These are phyloP conservation scores for barley (Hordeum vulgare) DNA, from an alignment of 176 grass and related monocot species.

Conservation along the genomic window DNA sequence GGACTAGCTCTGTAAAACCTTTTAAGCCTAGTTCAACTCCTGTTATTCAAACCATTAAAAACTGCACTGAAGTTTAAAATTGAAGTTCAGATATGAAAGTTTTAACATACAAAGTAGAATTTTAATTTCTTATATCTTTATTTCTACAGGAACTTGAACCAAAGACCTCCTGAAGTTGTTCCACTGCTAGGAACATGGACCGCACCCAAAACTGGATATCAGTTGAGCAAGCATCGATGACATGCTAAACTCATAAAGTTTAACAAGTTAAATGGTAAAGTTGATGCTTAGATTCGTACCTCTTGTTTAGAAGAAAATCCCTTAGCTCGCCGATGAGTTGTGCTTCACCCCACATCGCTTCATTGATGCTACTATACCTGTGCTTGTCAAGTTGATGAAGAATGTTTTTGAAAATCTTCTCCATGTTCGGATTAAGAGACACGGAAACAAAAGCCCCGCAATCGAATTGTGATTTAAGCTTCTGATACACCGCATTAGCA, in stretches of 20 bases:
- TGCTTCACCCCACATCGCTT: background rate
- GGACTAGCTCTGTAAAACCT: too few relatives aligned
- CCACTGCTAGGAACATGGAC: background rate
- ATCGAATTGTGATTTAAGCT: background rate
- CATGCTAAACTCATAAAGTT: background rate
- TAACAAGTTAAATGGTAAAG: background rate
- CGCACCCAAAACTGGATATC: background rate
- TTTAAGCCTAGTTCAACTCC: too few relatives aligned
- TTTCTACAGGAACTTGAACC: too few relatives aligned
- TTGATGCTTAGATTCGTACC: background rate
- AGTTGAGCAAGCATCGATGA: background rate
- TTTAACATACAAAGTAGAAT: too few relatives aligned
- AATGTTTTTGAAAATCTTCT: background rate
- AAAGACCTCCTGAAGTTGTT: too few relatives aligned
- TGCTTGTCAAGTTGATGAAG: background rate
- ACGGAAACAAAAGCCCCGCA: background rate
- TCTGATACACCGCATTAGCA: background rate
- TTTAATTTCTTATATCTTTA: too few relatives aligned
- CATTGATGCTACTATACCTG: background rate
- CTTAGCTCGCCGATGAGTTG: background rate
- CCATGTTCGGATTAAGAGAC: background rate
- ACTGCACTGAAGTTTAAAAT: too few relatives aligned
- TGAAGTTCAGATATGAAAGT: too few relatives aligned
- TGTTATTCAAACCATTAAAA: too few relatives aligned
- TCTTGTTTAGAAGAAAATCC: background rate